Conservation (phyloP, 129 eudicot genomes). For the Chrysanthemum makinoi region DNA sequence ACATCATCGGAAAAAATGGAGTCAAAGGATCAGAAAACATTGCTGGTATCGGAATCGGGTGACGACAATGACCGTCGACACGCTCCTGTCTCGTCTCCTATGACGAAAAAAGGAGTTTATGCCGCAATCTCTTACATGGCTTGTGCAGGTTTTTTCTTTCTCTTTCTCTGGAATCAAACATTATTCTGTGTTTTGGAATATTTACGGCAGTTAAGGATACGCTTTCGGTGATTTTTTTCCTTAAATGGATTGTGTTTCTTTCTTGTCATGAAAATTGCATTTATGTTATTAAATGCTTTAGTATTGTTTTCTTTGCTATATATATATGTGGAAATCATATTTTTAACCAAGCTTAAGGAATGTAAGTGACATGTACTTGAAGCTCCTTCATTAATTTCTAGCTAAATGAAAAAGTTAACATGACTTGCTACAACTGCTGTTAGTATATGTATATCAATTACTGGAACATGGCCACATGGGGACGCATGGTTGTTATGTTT, state of each 20-base stretch:
- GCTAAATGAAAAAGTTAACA: too few relatives aligned
- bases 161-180: neutral
- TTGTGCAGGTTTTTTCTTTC: constrained; percentile 40
- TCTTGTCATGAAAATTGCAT: constrained; percentile 1
- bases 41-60: constrained; percentile 18
- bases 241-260: neutral
- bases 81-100: constrained; percentile 20
- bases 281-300: neutral
- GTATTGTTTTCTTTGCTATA: neutral
- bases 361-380: too few relatives aligned
- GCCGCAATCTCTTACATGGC: constrained; percentile 45
- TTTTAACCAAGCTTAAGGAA: too few relatives aligned
- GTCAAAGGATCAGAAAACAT: constrained; percentile 26
- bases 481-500: too few relatives aligned
- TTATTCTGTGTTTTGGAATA: neutral
- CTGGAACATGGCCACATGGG: too few relatives aligned
- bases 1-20: constrained; percentile 25
- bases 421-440: too few relatives aligned
- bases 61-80: constrained; percentile 22
- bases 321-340: too few relatives aligned
- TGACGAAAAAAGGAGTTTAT: constrained; percentile 35
- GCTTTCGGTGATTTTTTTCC: neutral
- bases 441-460: too few relatives aligned
- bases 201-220: neutral
- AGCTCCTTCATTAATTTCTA: too few relatives aligned